These are phyloP conservation scores for Entomortierella beljakovae DNA, from an alignment of 192 early-diverging fungal species.

Conservation along the genomic window DNA sequence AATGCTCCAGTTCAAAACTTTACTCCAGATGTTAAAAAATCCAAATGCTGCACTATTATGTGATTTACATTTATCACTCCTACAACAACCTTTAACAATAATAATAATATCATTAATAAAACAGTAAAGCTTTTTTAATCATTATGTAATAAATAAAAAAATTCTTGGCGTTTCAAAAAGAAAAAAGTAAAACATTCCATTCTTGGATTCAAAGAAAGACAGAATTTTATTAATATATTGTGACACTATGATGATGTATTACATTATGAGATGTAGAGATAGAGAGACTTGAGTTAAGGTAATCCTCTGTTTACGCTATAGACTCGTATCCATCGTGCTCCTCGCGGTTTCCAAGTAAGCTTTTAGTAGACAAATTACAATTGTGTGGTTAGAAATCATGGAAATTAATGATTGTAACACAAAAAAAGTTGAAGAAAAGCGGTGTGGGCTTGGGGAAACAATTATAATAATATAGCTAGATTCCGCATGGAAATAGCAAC, in stretches of 20 bases:
- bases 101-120: too few species aligned
- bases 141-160: too few species aligned
- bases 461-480: too few species aligned
- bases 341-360: constrained; percentile 31
- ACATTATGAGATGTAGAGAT: not conserved
- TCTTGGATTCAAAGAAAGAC: not conserved
- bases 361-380: too few species aligned
- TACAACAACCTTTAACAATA: not conserved
- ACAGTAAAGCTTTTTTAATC: too few species aligned
- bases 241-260: not conserved
- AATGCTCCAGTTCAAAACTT: not conserved
- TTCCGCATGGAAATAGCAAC: too few species aligned
- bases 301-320: constrained; percentile 8
- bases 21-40: constrained; percentile 24
- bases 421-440: too few species aligned
- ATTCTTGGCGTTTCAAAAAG: not conserved
- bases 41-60: constrained; percentile 28
- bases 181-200: not conserved
- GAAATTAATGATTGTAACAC: too few species aligned
- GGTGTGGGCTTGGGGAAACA: too few species aligned
- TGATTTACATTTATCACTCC: constrained; percentile 7
- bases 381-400: too few species aligned
- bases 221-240: too few species aligned
- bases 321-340: constrained; percentile 33
- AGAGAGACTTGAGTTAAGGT: not conserved